Conservation (phyloP, 2,329 filamentous ascomycete genomes). For the Talaromyces sp. region DNA sequence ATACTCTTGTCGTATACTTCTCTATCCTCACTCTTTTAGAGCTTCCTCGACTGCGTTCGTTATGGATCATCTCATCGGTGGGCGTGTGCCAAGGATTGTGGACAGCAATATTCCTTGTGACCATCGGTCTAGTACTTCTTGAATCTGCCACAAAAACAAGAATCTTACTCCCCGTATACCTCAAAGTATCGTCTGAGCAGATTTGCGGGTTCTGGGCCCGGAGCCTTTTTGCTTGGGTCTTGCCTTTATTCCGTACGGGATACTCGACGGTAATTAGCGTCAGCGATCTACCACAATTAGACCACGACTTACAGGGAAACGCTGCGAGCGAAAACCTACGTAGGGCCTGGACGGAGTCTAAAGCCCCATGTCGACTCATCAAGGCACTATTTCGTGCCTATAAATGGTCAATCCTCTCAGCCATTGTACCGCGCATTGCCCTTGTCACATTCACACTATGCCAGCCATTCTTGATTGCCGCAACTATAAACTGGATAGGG, state of each 20-base stretch:
- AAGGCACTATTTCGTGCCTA: conserved; percentile 23
- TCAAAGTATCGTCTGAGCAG: conserved; percentile 28
- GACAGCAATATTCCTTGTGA: conserved; percentile 32
- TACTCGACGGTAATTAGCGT: conserved; percentile 37
- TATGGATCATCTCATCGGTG: conserved; percentile 25
- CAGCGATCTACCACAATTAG: conserved; percentile 41
- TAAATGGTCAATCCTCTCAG: conserved; percentile 28
- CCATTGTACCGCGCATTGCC: conserved; percentile 25
- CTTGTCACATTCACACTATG: conserved; percentile 31
- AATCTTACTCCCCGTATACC: conserved; percentile 27
- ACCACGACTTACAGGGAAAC: conserved; percentile 38
- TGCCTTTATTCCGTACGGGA: conserved; percentile 41
- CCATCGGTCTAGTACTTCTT: conserved; percentile 34
- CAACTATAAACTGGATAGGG: conserved; percentile 17
- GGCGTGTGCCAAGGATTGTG: conserved; percentile 31
- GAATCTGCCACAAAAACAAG: conserved; percentile 38
- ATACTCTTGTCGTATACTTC: conserved; percentile 34
- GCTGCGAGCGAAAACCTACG: conserved; percentile 24
- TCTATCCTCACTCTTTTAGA: conserved; percentile 36
- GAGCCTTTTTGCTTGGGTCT: conserved; percentile 47
- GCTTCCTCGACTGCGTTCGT: conserved; percentile 33
- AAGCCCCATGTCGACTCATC: conserved; percentile 24
- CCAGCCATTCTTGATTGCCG: conserved; percentile 33
- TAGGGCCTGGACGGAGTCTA: conserved; percentile 26
- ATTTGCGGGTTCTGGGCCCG: conserved; percentile 41